phyloP scores from a whole-genome alignment of 352 stramenopile genomes.

The Peronospora tabacina region DNA sequence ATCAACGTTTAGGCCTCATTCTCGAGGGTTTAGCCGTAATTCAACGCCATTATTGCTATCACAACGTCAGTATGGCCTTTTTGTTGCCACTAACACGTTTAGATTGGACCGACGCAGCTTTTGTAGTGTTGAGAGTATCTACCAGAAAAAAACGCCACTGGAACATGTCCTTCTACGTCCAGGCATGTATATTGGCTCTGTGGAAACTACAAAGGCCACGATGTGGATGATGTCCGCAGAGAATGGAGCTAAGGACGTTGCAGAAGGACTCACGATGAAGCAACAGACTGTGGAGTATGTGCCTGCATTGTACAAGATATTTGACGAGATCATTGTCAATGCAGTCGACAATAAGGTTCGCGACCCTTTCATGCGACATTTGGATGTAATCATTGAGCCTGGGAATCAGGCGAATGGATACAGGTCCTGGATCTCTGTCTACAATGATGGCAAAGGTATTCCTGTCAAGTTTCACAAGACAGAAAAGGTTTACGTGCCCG shows the following conservation, averaged over 20 bases:
- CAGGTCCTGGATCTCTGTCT: conserved; percentile 90
- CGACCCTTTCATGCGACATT: conserved; percentile 61
- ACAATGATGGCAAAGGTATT: conserved; percentile 98
- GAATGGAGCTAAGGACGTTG: conserved; percentile 16
- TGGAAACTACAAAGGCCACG: conserved; percentile 62
- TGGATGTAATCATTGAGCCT: conserved; percentile 68
- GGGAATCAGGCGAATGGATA: conserved; percentile 49
- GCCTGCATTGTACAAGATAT: conserved; percentile 96
- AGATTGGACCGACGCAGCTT: conserved; percentile 14
- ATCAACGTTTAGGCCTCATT: conserved; percentile 1
- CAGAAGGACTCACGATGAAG: conserved; percentile 43
- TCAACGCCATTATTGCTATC: neutral
- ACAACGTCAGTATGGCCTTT: conserved; percentile 1
- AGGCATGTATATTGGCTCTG: conserved; percentile 88
- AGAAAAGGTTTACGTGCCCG: conserved; percentile 95
- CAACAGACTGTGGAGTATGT: conserved; percentile 75
- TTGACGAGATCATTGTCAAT: conserved; percentile 99
- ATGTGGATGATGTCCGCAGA: conserved; percentile 70
- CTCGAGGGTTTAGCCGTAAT: conserved; percentile 2
- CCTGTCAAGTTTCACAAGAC: conserved; percentile 95
- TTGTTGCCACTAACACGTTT: neutral
- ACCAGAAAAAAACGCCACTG: conserved; percentile 87
- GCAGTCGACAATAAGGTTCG: conserved; percentile 93
- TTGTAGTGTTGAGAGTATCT: conserved; percentile 67
- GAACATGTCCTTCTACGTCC: conserved; percentile 88